phyloP scores from a whole-genome alignment of 2,329 filamentous ascomycete species.

The Berkeleyomyces basicola region DNA sequence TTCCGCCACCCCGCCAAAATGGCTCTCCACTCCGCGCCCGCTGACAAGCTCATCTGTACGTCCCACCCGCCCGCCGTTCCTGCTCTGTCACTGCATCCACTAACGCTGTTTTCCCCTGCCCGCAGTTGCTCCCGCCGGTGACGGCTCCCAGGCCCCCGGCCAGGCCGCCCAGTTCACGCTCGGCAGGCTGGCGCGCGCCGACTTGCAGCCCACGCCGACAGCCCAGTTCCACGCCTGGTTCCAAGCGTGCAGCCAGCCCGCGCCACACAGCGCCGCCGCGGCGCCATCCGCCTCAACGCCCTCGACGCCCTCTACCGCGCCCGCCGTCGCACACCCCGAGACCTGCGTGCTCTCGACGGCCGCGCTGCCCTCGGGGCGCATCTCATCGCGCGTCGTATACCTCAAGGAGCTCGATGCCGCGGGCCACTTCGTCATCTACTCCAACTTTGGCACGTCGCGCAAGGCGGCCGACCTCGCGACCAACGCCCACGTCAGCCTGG shows the following conservation, averaged over 20 bases:
- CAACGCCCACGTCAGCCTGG: slow-evolving; percentile 67
- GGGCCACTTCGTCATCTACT: slow-evolving; percentile 66
- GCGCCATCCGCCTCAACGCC: slow-evolving; percentile 73
- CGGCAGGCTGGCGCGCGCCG: slow-evolving; percentile 40
- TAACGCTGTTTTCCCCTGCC: not conserved
- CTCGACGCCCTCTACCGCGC: slow-evolving; percentile 47
- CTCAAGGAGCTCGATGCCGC: slow-evolving; percentile 76
- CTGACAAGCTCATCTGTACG: slow-evolving; percentile 14
- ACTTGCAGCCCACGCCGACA: slow-evolving; percentile 51
- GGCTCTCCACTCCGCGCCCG: slow-evolving; percentile 13
- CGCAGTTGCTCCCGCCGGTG: slow-evolving; percentile 45
- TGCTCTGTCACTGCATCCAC: not conserved
- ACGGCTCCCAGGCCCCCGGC: slow-evolving; percentile 29
- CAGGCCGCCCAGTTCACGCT: slow-evolving; percentile 63
- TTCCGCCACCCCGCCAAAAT: slow-evolving; percentile 3
- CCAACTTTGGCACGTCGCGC: slow-evolving; percentile 69
- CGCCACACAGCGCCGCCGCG: slow-evolving; percentile 63
- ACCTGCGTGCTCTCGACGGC: slow-evolving; percentile 80
- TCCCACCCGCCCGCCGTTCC: not conserved
- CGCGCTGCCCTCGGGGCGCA: slow-evolving; percentile 62
- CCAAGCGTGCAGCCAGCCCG: slow-evolving; percentile 41
- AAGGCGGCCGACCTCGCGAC: slow-evolving; percentile 50
- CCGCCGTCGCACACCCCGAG: slow-evolving; percentile 57
- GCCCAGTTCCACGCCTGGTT: slow-evolving; percentile 88
- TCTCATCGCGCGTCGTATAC: slow-evolving; percentile 77